Conservation (phyloP, 2,329 filamentous ascomycete species). For the Neonectria coccinea region DNA sequence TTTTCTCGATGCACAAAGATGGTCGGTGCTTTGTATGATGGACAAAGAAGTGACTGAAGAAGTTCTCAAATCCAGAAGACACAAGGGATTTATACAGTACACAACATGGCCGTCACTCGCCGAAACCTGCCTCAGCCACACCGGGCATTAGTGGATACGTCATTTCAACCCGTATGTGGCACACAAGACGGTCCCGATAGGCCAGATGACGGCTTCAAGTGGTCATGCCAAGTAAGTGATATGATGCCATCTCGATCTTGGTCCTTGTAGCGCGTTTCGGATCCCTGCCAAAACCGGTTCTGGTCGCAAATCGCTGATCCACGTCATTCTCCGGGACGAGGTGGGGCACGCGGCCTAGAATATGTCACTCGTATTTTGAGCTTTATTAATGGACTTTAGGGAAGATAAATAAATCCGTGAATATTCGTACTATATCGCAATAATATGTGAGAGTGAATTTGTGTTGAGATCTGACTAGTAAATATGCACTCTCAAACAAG, state of each 20-base stretch:
- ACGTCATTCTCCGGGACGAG: slow-evolving; percentile 37
- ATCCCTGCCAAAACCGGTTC: slow-evolving; percentile 42
- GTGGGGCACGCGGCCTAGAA: background rate
- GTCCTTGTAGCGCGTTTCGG: slow-evolving; percentile 34
- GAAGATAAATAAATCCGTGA: too few species aligned
- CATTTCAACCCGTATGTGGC: slow-evolving; percentile 36
- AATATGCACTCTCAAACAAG: background rate
- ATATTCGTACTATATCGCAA: too few species aligned
- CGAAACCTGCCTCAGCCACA: slow-evolving; percentile 4
- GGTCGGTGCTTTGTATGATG: background rate
- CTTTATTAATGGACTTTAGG: background rate
- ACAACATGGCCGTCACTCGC: background rate
- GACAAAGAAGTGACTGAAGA: background rate
- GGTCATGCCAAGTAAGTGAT: slow-evolving; percentile 31
- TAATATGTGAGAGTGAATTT: too few species aligned
- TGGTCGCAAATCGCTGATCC: slow-evolving; percentile 28
- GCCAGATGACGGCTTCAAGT: slow-evolving; percentile 30
- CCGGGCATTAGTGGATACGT: slow-evolving; percentile 33
- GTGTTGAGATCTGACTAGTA: background rate
- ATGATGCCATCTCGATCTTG: slow-evolving; percentile 38
- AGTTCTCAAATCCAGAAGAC: background rate
- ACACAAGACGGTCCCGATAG: slow-evolving; percentile 27
- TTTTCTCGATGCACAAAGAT: background rate
- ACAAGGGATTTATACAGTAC: background rate
- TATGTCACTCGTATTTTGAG: background rate